Evolutionary conservation across 75 land plant species (phyloP).

Genomic region (Larix kaempferi): DNA sequence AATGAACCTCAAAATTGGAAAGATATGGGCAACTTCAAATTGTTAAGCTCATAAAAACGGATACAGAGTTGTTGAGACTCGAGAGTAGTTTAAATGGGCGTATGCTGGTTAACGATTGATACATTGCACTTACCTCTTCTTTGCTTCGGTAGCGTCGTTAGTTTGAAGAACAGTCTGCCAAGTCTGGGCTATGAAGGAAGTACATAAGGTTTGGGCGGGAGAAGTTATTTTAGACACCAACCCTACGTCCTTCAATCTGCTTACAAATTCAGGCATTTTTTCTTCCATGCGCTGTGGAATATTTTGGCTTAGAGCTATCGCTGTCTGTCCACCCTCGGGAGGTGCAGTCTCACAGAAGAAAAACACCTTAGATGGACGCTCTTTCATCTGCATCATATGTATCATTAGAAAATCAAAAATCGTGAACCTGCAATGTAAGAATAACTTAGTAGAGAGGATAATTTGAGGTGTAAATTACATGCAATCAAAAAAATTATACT

Average conservation of each 20-base stretch:
- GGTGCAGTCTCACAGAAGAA: conserved; percentile 31
- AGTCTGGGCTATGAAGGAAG: conserved; percentile 25
- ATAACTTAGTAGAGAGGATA: no score
- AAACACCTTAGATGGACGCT: conserved; percentile 16
- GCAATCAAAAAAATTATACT: no score
- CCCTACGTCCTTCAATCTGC: conserved; percentile 17
- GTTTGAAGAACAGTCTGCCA: conserved; percentile 27
- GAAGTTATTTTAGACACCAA: conserved; percentile 13
- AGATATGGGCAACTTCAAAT: no score
- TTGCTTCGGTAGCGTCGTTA: conserved; percentile 18
- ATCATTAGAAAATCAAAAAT: no score
- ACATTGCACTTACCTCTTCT: conserved; percentile 20
- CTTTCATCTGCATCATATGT: no score
- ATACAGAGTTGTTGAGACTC: no score
- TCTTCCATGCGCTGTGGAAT: conserved; percentile 17
- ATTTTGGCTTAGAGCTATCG: conserved; percentile 16
- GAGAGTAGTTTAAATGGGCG: no score
- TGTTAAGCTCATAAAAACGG: no score
- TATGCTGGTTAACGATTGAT: no score
- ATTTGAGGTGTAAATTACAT: no score
- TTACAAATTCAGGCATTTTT: conserved; percentile 14
- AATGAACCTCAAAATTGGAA: no score
- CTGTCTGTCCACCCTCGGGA: conserved; percentile 31
- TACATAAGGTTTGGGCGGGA: conserved; percentile 10
- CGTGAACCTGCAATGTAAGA: no score